Evolutionary conservation across 208 protist genomes (phyloP), one percentile per base, ranked within the genome.

Genomic region (Wallacemonas sp.): DNA sequence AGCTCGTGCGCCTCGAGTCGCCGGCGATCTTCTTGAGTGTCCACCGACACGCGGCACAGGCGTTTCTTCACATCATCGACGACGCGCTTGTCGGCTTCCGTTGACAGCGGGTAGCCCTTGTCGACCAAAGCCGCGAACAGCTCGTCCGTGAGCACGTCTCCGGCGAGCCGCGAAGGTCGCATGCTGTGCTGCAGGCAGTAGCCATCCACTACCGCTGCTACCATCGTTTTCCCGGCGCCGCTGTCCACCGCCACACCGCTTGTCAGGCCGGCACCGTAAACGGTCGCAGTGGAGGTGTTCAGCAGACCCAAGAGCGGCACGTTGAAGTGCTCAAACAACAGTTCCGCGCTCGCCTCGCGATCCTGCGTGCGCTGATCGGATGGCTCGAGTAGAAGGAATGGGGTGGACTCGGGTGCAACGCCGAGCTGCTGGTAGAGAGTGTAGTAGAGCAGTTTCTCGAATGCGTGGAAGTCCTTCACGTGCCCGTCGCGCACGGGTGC

Each of bases 241-340:
- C 92, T 98, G 76, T 99, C 98, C 30, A 99, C 73, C 5, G 99
- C 98, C 12, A 99, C 81, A 62, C 99, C 99, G 17, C 97, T 99
- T 0, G 93, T 87, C 12, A 98, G 85, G 44, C 99, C 98, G n/a
- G 97, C 91, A 5, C 98, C 88, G 81, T 99, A 99, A 15, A 99
- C 83, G 6, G 95, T 97, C 12, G 99, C 69, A 1, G 98, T 83
- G n/a, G 87, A 72, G 50, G 92, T 87, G 70, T 97, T 98, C 39
- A 94, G 79, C 29, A 99, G 70, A 57, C 98, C 95, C 13, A 95
- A 63, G 8, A 86, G 83, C 17, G 94, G 84, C 60, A 99, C 95
- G 60, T 91, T 86, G 71, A 99, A 99, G 46, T 79, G 86, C 81
- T 99, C 99, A 73, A 99, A 99, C 70, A 99, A 85, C 29, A 94